Percentiles rank a stretch among this genome's conserved stretches.
Evolutionary conservation across 2,329 filamentous ascomycete genomes (phyloP).

Genomic region (Sclerotiophoma versabilis): DNA sequence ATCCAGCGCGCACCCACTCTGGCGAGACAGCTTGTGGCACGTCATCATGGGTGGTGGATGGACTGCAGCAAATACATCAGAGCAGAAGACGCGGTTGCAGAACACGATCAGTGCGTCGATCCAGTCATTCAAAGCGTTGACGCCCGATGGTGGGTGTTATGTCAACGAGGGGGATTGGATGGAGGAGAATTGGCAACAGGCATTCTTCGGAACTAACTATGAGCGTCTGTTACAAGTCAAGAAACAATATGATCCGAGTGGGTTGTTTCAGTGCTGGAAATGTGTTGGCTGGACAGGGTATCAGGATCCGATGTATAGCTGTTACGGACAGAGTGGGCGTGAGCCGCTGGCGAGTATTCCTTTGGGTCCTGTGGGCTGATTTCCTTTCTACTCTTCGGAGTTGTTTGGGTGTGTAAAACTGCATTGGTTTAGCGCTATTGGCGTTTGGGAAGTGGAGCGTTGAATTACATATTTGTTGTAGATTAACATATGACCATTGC

Average conservation of each 20-base stretch:
- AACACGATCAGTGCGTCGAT: conserved; percentile 41
- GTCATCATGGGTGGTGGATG: conserved; percentile 44
- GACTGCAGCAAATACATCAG: conserved; percentile 28
- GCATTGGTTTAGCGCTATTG: too few species aligned
- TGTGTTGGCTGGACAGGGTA: conserved; percentile 47
- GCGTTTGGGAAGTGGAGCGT: too few species aligned
- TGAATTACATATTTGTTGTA: too few species aligned
- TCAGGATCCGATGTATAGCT: conserved; percentile 42
- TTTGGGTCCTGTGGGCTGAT: conserved; percentile 8
- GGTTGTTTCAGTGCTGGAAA: conserved; percentile 48
- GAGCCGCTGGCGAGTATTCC: conserved; percentile 33
- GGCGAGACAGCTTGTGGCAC: conserved; percentile 45
- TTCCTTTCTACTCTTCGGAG: too few species aligned
- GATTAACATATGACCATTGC: too few species aligned
- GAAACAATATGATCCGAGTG: conserved; percentile 40
- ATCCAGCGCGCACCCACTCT: conserved; percentile 43
- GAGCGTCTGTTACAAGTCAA: conserved; percentile 35
- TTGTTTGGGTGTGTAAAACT: too few species aligned
- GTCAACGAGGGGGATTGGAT: conserved; percentile 48
- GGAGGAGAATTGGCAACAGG: conserved; percentile 45
- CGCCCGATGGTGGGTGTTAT: conserved; percentile 47
- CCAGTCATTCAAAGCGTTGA: conserved; percentile 43
- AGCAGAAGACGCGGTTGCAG: conserved; percentile 34
- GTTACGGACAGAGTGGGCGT: conserved; percentile 34
- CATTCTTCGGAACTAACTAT: conserved; percentile 47